Evolutionary conservation across 352 stramenopile species (phyloP).

Genomic region (Globisporangium sylvaticum): DNA sequence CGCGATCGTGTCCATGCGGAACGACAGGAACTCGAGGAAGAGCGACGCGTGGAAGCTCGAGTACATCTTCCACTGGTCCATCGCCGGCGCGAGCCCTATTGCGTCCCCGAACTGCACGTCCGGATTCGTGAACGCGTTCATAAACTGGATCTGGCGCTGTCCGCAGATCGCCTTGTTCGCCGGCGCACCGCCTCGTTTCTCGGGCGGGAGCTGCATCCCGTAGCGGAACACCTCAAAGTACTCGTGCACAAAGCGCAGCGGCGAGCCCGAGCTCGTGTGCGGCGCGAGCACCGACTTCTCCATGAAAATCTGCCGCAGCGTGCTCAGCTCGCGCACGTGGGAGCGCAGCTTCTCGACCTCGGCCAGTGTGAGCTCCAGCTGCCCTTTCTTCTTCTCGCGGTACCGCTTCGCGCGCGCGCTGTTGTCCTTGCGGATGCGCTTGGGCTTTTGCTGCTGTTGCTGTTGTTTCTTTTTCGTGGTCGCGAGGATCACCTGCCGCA

Average conservation of each 20-base stretch:
- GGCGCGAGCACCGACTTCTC: constrained; percentile 9
- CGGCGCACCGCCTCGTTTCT: neutral
- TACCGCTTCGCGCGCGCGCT: constrained; percentile 17
- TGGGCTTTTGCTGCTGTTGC: constrained; percentile 2
- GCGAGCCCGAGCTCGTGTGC: constrained; percentile 10
- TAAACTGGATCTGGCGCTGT: constrained; percentile 11
- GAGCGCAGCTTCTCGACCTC: constrained; percentile 10
- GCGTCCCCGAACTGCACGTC: constrained; percentile 16
- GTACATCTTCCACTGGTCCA: constrained; percentile 22
- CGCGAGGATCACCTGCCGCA: constrained; percentile 1
- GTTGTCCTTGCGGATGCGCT: constrained; percentile 13
- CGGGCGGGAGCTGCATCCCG: constrained; percentile 10
- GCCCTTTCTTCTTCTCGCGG: constrained; percentile 16
- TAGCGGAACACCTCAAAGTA: constrained; percentile 23
- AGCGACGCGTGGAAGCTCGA: constrained; percentile 16
- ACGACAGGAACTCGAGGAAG: constrained; percentile 15
- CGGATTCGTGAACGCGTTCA: constrained; percentile 3
- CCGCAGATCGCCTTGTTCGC: constrained; percentile 1
- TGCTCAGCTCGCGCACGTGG: constrained; percentile 11
- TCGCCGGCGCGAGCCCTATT: constrained; percentile 2
- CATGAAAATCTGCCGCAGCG: constrained; percentile 8
- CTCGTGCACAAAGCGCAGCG: constrained; percentile 16
- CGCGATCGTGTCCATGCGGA: constrained; percentile 10
- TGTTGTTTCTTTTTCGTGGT: neutral
- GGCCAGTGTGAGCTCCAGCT: constrained; percentile 5